Base-by-base conservation (phyloP, 2,329 filamentous ascomycete species). In the Blumeria hordei region DNA sequence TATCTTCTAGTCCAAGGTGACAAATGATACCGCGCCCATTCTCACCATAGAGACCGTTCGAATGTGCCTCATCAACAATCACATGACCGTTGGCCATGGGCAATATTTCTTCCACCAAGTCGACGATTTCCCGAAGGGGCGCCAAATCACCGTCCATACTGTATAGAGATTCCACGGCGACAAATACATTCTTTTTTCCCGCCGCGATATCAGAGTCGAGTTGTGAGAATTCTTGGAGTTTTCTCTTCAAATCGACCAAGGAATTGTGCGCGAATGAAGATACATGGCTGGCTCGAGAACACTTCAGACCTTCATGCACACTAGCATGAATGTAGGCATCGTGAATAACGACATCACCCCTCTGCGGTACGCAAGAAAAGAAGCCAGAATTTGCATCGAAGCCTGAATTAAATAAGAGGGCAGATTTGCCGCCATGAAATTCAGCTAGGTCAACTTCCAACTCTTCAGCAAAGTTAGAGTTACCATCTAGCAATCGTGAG, bases 261-360 rank as follows among this genome's bases (percentile, higher is more conserved):
- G 67, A 69, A 57, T 80, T 82, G 61, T 85, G 82, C 11, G 63
- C 60, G 58, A 86, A 85, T 0, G 72, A 56, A 0, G 75, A 52
- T 12, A 60, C 69, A 37, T 61, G 65, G 0, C 61, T 66, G 0
- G 75, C 1, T 57, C 59, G 61, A 6, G 65, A 58, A 0, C 71
- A 54, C 63, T 60, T 70, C 41, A 67, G 63, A 0, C 67, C 64
- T 0, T 78, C 77, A 6, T 76, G 67, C 10, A 74, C 72, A 63
- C 77, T 83, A 0, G 81, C 81, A 60, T 85, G 81, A 3, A 83
- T 74, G 12, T 78, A 69, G 59, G 77, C 77, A 64, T 85, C 81
- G 57, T 80, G 80, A 0, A 85, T 61, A 18, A 85, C 71, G 1
- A 70, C 62, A 61, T 78, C 76, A 0, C 72, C 74, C 0, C 69